Evolutionary conservation across 768 basidiomycete species (phyloP), one percentile per base, ranked within the genome.

Genomic region (Rhodosporidiobolus odoratus): DNA sequence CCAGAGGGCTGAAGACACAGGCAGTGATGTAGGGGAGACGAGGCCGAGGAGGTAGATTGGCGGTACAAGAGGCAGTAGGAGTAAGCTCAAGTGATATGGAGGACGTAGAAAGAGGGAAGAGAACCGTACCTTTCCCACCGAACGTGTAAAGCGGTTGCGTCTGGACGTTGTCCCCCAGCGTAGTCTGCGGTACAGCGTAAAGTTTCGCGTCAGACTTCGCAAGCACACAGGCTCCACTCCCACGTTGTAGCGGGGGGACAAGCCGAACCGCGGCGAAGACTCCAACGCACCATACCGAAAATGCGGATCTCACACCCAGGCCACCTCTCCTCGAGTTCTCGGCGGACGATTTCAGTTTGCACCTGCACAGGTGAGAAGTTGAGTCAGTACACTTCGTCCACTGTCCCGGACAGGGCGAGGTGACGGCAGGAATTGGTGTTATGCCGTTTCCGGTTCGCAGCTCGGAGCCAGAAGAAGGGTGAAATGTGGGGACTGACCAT

Each of bases 101-200:
- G 8, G 27, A 21, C 15, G 10, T 35, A 19, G 16, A 53, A 21
- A 34, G 16, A n/a, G 21, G 48, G 27, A 21, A 35, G 19, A n/a
- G n/a, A 30, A 19, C 54, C 75, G 74, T 15, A 68, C 75, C 85
- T 78, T 91, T 92, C n/a, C 91, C 92, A 47, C 92, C 92, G 23
- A 96, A 81, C 15, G 93, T 83, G 80, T 94, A 94, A 25, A 96
- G 83, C 4, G 86, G 84, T 73, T 91, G 88, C 2, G 88, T 86
- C 80, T 94, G 91, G 77, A 96, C 93, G 77, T 90, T 89, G 81
- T 98, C 95, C 6, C 83, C 95, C 77, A 81, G 86, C 4, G 88
- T 92, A 30, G 85, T 88, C 83, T 80, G 79, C 87, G 67, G 48
- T 81, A 75, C 19, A 77, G 25, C 32, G 41, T n/a, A 50, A 7